phyloP scores from a whole-genome alignment of 1,284 basidiomycete genomes.

The Mycena sp. region DNA sequence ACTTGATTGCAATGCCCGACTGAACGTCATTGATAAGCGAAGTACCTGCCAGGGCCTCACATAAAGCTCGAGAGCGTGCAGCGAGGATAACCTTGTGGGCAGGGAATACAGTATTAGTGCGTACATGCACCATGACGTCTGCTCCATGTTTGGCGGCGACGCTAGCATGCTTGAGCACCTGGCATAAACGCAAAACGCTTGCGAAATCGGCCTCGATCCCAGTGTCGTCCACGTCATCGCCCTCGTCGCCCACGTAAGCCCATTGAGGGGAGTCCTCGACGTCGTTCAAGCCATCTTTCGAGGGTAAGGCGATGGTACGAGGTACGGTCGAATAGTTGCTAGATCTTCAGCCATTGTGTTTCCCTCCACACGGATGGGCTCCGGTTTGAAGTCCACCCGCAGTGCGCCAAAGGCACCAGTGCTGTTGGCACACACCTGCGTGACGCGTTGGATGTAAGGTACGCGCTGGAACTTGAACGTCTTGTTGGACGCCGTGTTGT shows the following conservation, averaged over 20 bases:
- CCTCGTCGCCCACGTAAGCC: constrained; percentile 19
- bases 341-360: constrained; percentile 76
- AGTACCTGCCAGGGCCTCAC: constrained; percentile 51
- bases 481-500: constrained; percentile 53
- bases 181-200: constrained; percentile 50
- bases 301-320: constrained; percentile 8
- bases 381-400: constrained; percentile 75
- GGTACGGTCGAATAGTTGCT: constrained; percentile 68
- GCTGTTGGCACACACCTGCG: constrained; percentile 87
- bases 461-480: constrained; percentile 86
- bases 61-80: constrained; percentile 65
- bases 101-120: constrained; percentile 57
- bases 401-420: constrained; percentile 92
- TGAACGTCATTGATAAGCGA: constrained; percentile 38
- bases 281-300: neutral
- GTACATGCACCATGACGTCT: constrained; percentile 65
- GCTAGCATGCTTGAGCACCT: constrained; percentile 43
- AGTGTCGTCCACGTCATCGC: constrained; percentile 52
- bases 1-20: constrained; percentile 44
- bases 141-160: constrained; percentile 58
- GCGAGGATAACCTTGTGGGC: constrained; percentile 75
- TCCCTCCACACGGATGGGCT: constrained; percentile 67
- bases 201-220: constrained; percentile 60
- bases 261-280: constrained; percentile 9
- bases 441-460: constrained; percentile 86